These are phyloP conservation scores for Sugiyamaella smithiae DNA, from an alignment of 805 yeast genomes.

Conservation along the genomic window DNA sequence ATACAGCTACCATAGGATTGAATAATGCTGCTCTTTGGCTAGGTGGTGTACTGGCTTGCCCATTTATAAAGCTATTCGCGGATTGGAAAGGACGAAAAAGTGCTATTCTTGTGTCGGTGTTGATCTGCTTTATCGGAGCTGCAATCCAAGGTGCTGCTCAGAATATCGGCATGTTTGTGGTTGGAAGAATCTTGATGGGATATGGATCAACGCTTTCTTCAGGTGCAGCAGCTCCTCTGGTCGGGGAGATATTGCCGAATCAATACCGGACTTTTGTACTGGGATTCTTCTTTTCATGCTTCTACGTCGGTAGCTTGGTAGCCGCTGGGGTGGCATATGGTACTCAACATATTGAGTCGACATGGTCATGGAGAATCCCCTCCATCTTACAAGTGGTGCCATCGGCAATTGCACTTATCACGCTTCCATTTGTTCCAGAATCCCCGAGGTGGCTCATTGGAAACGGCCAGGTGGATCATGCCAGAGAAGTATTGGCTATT, in stretches of 20 bases:
- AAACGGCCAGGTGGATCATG: conserved; percentile 42
- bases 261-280: conserved; percentile 57
- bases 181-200: conserved; percentile 69
- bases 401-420: conserved; percentile 50
- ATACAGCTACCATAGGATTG: conserved; percentile 4
- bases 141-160: conserved; percentile 42
- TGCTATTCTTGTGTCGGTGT: neutral
- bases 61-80: neutral
- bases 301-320: conserved; percentile 67
- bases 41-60: conserved; percentile 2
- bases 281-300: conserved; percentile 65
- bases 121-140: conserved; percentile 47
- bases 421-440: conserved; percentile 64
- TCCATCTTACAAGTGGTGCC: conserved; percentile 65
- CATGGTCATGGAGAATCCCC: conserved; percentile 70
- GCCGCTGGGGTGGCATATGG: conserved; percentile 72
- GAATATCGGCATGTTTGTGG: conserved; percentile 60
- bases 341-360: conserved; percentile 37
- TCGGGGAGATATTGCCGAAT: conserved; percentile 66
- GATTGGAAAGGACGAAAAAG: neutral
- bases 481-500: conserved; percentile 41
- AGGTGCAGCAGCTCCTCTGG: conserved; percentile 76
- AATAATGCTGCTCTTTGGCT: conserved; percentile 8
- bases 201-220: conserved; percentile 76
- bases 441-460: conserved; percentile 65